Percentiles rank a stretch among this genome's conserved stretches.
These are phyloP conservation scores for Mortierella sp. DNA, from an alignment of 371 early-diverging fungal genomes.

Conservation along the genomic window DNA sequence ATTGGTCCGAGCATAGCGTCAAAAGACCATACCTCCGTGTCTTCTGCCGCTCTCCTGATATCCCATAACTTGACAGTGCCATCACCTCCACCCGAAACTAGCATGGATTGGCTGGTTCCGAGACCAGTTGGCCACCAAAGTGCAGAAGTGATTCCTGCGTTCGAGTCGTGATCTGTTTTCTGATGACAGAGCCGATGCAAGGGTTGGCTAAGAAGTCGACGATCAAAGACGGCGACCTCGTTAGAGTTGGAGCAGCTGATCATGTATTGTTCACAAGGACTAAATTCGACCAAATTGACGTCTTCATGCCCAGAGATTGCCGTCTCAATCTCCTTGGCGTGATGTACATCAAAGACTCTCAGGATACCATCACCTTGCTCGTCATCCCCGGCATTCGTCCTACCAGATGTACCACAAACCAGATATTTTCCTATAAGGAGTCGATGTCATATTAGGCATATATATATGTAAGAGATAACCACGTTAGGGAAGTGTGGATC, in stretches of 20 bases:
- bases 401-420: constrained; percentile 46
- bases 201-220: constrained; percentile 18
- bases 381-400: constrained; percentile 26
- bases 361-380: constrained; percentile 39
- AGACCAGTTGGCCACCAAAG: constrained; percentile 40
- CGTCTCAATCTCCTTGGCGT: constrained; percentile 15
- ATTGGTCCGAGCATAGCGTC: constrained; percentile 40
- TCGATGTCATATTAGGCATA: not conserved
- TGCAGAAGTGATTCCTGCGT: constrained; percentile 41
- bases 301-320: constrained; percentile 33
- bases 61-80: constrained; percentile 52
- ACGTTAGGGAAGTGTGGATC: too few relatives aligned
- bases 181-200: constrained; percentile 32
- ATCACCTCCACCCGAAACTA: constrained; percentile 53
- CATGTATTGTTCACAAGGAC: constrained; percentile 42
- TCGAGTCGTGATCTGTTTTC: constrained; percentile 14
- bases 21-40: constrained; percentile 33
- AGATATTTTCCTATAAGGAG: constrained; percentile 23
- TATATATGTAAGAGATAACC: too few relatives aligned
- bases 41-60: constrained; percentile 39
- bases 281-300: constrained; percentile 50
- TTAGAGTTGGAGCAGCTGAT: constrained; percentile 40
- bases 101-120: constrained; percentile 19
- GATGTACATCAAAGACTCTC: constrained; percentile 26
- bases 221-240: constrained; percentile 49